A percentile compares a stretch with the other conserved stretches of the same genome.
phyloP scores from a whole-genome alignment of 2,329 filamentous ascomycete genomes.

The Talaromyces sp. region DNA sequence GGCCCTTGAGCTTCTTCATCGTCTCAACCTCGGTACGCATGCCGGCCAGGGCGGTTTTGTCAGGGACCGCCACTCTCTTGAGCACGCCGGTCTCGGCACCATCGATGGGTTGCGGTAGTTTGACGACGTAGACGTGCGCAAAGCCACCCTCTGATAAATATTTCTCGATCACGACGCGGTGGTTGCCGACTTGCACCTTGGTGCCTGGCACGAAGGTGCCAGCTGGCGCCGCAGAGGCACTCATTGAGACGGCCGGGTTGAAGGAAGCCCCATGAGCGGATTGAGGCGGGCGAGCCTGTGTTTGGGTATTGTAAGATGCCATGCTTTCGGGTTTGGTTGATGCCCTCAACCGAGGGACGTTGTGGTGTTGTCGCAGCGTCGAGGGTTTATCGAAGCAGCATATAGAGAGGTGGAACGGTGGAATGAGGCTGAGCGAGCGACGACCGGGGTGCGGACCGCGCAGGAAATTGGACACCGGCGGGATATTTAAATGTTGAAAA shows the following conservation, averaged over 20 bases:
- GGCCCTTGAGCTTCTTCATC: conserved; percentile 98
- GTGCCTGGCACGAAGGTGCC: conserved; percentile 91
- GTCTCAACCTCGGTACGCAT: conserved; percentile 99
- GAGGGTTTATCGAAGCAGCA: conserved; percentile 17
- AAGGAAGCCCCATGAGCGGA: conserved; percentile 21
- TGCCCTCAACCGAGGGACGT: conserved; percentile 21
- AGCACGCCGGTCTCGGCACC: conserved; percentile 77
- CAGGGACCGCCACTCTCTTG: conserved; percentile 92
- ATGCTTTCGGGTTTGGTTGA: conserved; percentile 18
- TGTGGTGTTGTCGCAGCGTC: conserved; percentile 8
- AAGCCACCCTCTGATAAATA: conserved; percentile 98
- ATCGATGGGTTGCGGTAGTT: conserved; percentile 68
- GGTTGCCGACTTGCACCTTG: conserved; percentile 91
- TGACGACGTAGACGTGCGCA: conserved; percentile 95
- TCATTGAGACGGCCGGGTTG: conserved; percentile 29
- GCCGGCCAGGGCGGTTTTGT: conserved; percentile 87
- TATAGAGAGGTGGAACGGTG: conserved; percentile 11
- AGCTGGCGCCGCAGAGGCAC: conserved; percentile 43
- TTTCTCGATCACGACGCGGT: conserved; percentile 90
- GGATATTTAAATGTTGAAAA: background rate
- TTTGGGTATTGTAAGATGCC: conserved; percentile 25
- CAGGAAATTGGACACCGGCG: background rate
- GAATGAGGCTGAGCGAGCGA: background rate
- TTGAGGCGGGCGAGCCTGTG: conserved; percentile 21
- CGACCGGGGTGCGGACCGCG: background rate